Evolutionary conservation across 1,284 basidiomycete species (phyloP).

Genomic region (Trichosporon ovoides): DNA sequence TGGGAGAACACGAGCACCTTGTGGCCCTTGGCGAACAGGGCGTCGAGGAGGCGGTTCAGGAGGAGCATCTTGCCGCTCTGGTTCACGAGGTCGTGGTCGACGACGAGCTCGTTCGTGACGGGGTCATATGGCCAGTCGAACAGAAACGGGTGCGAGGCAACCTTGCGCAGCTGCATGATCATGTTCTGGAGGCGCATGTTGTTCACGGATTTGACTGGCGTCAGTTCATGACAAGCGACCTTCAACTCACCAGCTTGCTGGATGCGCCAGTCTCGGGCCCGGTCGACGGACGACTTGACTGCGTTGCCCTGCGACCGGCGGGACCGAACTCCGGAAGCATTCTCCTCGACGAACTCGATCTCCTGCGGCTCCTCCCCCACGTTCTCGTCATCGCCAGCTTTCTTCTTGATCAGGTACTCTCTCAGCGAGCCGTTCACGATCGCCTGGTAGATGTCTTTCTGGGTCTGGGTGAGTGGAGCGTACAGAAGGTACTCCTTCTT

Average conservation of each 20-base stretch:
- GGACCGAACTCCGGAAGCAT: constrained; percentile 23
- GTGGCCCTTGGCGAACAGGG: constrained; percentile 74
- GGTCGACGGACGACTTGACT: constrained; percentile 51
- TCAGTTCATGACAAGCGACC: background rate
- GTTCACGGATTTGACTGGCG: constrained; percentile 71
- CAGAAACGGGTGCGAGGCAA: constrained; percentile 84
- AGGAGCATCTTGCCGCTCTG: constrained; percentile 96
- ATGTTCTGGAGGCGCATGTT: constrained; percentile 88
- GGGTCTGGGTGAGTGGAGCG: constrained; percentile 74
- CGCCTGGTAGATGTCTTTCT: constrained; percentile 78
- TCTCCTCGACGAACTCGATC: constrained; percentile 12
- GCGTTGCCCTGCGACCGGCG: constrained; percentile 36
- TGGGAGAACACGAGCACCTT: constrained; percentile 90
- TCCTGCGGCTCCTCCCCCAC: constrained; percentile 28
- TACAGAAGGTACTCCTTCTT: constrained; percentile 97
- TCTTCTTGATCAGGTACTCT: constrained; percentile 58
- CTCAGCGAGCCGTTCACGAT: constrained; percentile 65
- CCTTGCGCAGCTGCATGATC: constrained; percentile 85
- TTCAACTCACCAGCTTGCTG: constrained; percentile 58
- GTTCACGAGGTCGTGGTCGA: constrained; percentile 72
- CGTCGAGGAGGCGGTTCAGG: constrained; percentile 77
- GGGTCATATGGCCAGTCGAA: constrained; percentile 81
- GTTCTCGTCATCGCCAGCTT: constrained; percentile 29
- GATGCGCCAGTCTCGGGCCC: constrained; percentile 56
- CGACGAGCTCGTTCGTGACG: constrained; percentile 56